Base-by-base conservation (phyloP, 441 rosid species). In the Croton laevigatus region DNA sequence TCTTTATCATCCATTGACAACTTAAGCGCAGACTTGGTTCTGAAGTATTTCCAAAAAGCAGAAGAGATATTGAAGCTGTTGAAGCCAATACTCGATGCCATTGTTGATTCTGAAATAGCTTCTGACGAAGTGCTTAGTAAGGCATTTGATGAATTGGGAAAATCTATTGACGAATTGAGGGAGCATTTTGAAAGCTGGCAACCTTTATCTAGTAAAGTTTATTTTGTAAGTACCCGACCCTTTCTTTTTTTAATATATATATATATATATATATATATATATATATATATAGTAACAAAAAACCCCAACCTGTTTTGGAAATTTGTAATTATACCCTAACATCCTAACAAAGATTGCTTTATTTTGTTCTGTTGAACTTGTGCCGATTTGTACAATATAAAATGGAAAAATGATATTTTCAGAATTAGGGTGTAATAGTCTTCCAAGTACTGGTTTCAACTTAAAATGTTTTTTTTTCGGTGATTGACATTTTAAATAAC, bases 21-120 rank as follows among this genome's bases (percentile, higher is more conserved):
- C 73, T 69, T 82, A 66, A 59, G 68, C 34, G 83, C 81, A 54
- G 94, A 93, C 66, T 93, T 86, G 70, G 83, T 85, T 78, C 76
- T 69, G 78, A 87, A 81, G 76, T 85, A 84, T 73, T 86, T 82
- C 83, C 86, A 73, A 55, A 88, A 82, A 78, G 87, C 83, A 4
- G 94, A 89, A 81, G 95, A 88, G 59, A 82, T 93, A 68, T 71
- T 88, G 78, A 93, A 83, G 81, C 74, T 91, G 75, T 79, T 93
- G 78, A 89, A 85, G 79, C 97, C 93, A 66, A 74, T 95, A 75
- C 94, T 95, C 69, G 86, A 88, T 72, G 82, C 83, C 60, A 75
- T 91, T 17, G 58, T 76, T 76, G 88, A 81, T 72, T 87, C 87
- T 77, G 86, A 87, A 78, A 51, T 87, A 59, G 74, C 88, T 82